phyloP scores from a whole-genome alignment of 148 eudicot genomes.

The Spergularia marina region DNA sequence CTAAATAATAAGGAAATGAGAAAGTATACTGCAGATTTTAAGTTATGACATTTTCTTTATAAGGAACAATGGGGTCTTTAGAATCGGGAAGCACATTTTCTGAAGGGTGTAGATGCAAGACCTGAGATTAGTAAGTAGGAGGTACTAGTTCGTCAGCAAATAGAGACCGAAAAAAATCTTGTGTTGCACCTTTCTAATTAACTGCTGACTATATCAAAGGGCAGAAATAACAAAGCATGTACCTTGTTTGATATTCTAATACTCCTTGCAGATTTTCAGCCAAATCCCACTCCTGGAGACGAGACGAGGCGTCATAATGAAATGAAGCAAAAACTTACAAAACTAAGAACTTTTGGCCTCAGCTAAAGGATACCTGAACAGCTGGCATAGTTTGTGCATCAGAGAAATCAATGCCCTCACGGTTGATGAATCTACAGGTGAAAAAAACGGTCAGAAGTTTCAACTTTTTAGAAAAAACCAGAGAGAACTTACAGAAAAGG shows the following conservation, averaged over 20 bases:
- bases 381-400: constrained; percentile 95
- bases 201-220: neutral
- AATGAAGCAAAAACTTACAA: neutral
- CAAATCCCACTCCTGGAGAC: constrained; percentile 87
- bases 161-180: neutral
- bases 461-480: neutral
- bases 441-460: neutral
- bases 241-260: constrained; percentile 94
- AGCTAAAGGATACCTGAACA: constrained; percentile 59
- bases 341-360: neutral
- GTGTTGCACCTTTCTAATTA: neutral
- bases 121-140: neutral
- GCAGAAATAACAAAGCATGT: constrained; percentile 12
- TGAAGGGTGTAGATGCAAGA: neutral
- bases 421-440: constrained; percentile 73
- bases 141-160: neutral
- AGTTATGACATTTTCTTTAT: neutral
- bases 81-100: neutral
- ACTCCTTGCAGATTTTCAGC: constrained; percentile 87
- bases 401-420: constrained; percentile 98
- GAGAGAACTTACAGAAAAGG: neutral
- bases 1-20: neutral
- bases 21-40: neutral
- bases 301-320: constrained; percentile 8
- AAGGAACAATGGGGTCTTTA: neutral